These are phyloP conservation scores for Trichoderma koningii DNA, from an alignment of 2,329 filamentous ascomycete genomes.

Conservation along the genomic window DNA sequence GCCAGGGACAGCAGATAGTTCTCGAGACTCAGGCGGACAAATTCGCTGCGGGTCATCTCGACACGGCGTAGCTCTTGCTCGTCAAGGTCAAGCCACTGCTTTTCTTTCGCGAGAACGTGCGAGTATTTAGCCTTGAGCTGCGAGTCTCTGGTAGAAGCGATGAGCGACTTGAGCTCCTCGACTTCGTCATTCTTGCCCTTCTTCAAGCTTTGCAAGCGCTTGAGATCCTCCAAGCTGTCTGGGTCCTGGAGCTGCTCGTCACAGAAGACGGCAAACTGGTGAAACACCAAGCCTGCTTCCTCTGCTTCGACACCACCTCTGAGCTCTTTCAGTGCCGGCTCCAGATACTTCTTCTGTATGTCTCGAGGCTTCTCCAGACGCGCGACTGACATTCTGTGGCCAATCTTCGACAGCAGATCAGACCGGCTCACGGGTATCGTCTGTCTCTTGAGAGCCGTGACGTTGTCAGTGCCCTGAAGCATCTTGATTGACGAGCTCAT, in stretches of 20 bases:
- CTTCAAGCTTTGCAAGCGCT: constrained; percentile 75
- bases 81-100: constrained; percentile 87
- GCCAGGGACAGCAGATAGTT: constrained; percentile 87
- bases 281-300: constrained; percentile 85
- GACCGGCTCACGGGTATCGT: constrained; percentile 71
- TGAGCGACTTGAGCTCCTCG: constrained; percentile 65
- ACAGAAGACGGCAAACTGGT: constrained; percentile 94
- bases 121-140: constrained; percentile 60
- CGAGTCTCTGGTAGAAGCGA: constrained; percentile 52
- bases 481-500: constrained; percentile 86
- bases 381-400: constrained; percentile 85
- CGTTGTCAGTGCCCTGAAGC: constrained; percentile 69
- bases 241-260: constrained; percentile 89
- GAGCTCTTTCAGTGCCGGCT: constrained; percentile 80
- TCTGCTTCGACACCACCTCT: constrained; percentile 66
- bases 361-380: constrained; percentile 86
- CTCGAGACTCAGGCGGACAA: constrained; percentile 84
- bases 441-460: constrained; percentile 65
- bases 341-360: constrained; percentile 84
- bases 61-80: constrained; percentile 82
- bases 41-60: constrained; percentile 73
- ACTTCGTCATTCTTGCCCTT: constrained; percentile 82
- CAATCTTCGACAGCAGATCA: constrained; percentile 82
- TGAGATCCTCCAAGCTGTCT: constrained; percentile 81
- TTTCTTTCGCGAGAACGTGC: constrained; percentile 69